These are phyloP conservation scores for Naganishia onofrii DNA, from an alignment of 768 basidiomycete species.

Conservation along the genomic window DNA sequence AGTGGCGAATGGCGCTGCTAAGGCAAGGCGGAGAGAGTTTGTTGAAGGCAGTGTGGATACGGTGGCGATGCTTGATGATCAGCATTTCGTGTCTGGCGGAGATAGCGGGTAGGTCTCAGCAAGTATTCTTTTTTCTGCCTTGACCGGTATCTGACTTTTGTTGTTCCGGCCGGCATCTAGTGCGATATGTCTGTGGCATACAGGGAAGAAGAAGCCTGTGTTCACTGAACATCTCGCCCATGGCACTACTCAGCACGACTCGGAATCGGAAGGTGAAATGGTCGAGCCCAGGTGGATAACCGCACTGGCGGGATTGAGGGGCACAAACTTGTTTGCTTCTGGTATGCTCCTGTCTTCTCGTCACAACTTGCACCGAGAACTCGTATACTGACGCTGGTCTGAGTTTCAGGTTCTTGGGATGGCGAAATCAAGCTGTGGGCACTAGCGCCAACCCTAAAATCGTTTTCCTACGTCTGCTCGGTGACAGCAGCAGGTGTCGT, in stretches of 20 bases:
- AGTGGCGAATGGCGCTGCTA: constrained; percentile 12
- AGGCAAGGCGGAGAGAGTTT: constrained; percentile 55
- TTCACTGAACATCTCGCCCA: constrained; percentile 84
- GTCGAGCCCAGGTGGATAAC: constrained; percentile 88
- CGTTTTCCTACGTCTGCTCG: constrained; percentile 65
- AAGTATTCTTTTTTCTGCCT: not conserved
- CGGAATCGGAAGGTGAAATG: constrained; percentile 71
- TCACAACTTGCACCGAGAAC: not conserved
- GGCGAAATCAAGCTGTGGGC: constrained; percentile 87
- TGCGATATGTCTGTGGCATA: constrained; percentile 88
- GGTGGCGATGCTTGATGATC: constrained; percentile 92
- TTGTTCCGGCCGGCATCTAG: constrained; percentile 53
- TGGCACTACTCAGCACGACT: constrained; percentile 70
- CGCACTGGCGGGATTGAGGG: constrained; percentile 72
- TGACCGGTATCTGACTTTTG: not conserved
- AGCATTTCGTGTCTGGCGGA: constrained; percentile 85
- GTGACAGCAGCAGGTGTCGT: constrained; percentile 73
- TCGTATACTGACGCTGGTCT: not conserved
- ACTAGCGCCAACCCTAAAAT: constrained; percentile 71
- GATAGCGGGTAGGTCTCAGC: constrained; percentile 77
- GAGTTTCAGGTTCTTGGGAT: constrained; percentile 82
- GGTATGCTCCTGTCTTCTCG: constrained; percentile 57
- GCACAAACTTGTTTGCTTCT: constrained; percentile 86
- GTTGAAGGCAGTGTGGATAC: constrained; percentile 89
- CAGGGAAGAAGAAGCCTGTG: constrained; percentile 88